These are phyloP conservation scores for Spergularia azorica DNA, from an alignment of 179 eudicot genomes.

Conservation along the genomic window DNA sequence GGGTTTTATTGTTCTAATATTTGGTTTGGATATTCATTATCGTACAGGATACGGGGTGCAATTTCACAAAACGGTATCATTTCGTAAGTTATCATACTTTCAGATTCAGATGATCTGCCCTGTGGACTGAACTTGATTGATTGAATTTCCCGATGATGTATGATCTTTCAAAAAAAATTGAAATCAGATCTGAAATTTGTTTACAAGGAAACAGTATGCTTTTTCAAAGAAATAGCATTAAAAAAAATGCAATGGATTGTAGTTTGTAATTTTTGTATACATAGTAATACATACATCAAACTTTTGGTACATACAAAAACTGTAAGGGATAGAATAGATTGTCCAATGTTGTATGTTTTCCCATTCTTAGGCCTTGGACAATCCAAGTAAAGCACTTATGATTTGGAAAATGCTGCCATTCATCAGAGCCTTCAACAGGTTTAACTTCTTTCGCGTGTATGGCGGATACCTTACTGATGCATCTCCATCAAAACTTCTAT, in stretches of 20 bases:
- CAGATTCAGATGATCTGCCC: too few relatives aligned
- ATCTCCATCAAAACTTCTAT: conserved; percentile 65
- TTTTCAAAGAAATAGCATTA: not conserved
- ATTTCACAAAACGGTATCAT: too few relatives aligned
- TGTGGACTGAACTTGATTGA: not conserved
- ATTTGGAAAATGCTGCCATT: conserved; percentile 51
- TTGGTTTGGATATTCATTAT: too few relatives aligned
- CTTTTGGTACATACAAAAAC: not conserved
- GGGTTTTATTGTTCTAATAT: too few relatives aligned
- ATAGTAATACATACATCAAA: not conserved
- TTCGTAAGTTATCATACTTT: too few relatives aligned
- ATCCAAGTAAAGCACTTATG: conserved; percentile 59
- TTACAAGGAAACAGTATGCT: not conserved
- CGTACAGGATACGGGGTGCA: too few relatives aligned
- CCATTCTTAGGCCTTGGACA: conserved; percentile 29
- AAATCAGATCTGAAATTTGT: conserved; percentile 10
- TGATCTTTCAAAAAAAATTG: not conserved
- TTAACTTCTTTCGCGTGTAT: conserved; percentile 58
- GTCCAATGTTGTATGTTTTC: not conserved
- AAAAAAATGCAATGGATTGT: not conserved
- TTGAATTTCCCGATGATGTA: too few relatives aligned
- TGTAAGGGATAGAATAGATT: not conserved
- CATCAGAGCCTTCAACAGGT: conserved; percentile 58
- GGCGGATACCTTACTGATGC: conserved; percentile 85
- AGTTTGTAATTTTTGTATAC: not conserved